phyloP scores from a whole-genome alignment of 2,329 filamentous ascomycete genomes.

The Epichloe sylvatica region DNA sequence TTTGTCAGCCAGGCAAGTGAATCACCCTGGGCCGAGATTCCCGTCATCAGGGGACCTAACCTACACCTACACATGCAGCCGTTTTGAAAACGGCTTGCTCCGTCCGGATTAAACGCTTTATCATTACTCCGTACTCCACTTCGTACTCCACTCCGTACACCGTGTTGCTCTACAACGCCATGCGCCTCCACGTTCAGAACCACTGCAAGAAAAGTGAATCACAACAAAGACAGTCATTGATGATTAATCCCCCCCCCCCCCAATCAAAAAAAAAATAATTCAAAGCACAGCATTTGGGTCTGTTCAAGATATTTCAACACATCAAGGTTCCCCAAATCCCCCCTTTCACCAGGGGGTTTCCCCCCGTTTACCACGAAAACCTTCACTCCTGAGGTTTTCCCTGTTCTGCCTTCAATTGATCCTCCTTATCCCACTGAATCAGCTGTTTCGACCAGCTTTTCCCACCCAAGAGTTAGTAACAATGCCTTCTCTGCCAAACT shows the following conservation, averaged over 20 bases:
- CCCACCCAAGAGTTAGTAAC: slow-evolving; percentile 1
- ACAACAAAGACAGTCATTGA: not conserved
- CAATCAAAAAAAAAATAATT: too few relatives aligned
- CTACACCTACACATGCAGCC: not conserved
- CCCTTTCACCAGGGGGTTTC: not conserved
- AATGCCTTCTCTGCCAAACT: not conserved
- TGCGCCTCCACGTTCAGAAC: not conserved
- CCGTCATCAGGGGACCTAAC: not conserved
- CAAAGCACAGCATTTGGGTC: not conserved
- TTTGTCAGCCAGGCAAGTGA: slow-evolving; percentile 5
- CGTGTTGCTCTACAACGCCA: too few relatives aligned
- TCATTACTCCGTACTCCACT: not conserved
- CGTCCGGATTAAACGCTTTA: too few relatives aligned
- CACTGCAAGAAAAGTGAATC: not conserved
- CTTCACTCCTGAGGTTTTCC: slow-evolving; percentile 16
- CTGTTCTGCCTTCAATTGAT: slow-evolving; percentile 21
- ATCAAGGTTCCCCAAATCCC: not conserved
- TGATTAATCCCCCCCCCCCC: not conserved
- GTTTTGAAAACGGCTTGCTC: not conserved
- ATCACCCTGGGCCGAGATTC: not conserved
- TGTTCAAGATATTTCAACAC: slow-evolving; percentile 7
- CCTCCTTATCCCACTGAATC: slow-evolving; percentile 31
- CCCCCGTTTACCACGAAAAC: too few relatives aligned
- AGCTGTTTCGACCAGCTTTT: slow-evolving; percentile 32
- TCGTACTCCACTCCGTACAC: not conserved